Evolutionary conservation across 2,329 filamentous ascomycete species (phyloP), one percentile per base, ranked within the genome.

Genomic region (Calonectria fujianensis): DNA sequence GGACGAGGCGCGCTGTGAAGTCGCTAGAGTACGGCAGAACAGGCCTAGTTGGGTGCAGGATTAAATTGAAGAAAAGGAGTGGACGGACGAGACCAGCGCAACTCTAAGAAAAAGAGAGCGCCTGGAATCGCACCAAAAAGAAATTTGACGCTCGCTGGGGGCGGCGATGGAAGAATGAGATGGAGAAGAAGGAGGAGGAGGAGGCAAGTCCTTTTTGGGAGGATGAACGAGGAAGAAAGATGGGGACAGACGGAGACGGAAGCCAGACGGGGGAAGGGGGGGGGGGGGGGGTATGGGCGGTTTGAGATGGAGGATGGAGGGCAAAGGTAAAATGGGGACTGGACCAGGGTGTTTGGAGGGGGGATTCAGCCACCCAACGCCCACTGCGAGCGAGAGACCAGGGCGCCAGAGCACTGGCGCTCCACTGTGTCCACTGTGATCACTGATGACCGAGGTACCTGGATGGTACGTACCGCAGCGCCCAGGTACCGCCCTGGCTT

Each of bases 41-140:
- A 81, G 73, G 68, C 75, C 77, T 57, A 81, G 74, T 72, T 71
- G 51, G 68, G 20, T 29, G 73, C 64, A 64, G 67, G 74, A 72
- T 74, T 81, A 84, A 82, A 79, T 70, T 80, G 78, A 82, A 79
- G 77, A 77, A 85, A 86, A 90, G 87, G 90, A 91, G 89, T 86
- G 90, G 90, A 91, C 90, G 89, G 90, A 83, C 89, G 85, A 90
- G 85, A 89, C 90, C 90, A 91, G 89, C 85, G 85, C 87, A 89
- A 87, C 87, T 85, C 84, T 79, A 74, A 68, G 83, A 84, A 81
- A 79, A 87, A 86, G 87, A 86, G 83, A 86, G 88, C 88, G 83
- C 83, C 89, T 87, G 89, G 90, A 89, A 90, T 90, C 87, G 90
- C 85, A 87, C 90, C 90, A 91, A 82, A 79, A 77, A 78, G 74